Conservation (phyloP, 2,329 filamentous ascomycete species). For the Fusarium verrucosum region DNA sequence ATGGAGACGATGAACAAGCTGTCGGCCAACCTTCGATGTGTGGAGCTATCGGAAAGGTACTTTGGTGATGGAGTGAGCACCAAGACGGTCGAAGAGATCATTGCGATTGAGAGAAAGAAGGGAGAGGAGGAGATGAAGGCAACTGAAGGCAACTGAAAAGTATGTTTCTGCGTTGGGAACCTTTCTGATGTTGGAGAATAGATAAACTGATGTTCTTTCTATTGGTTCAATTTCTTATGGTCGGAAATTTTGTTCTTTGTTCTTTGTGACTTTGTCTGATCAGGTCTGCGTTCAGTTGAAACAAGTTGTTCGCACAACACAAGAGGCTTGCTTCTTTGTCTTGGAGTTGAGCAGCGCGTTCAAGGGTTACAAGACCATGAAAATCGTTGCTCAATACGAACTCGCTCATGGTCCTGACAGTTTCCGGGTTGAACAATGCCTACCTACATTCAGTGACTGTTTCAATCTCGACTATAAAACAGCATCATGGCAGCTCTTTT, state of each 20-base stretch:
- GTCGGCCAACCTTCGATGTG: slow-evolving; percentile 54
- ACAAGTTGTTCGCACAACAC: neutral
- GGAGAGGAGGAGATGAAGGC: slow-evolving; percentile 42
- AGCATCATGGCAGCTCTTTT: neutral
- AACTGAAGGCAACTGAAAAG: slow-evolving; percentile 26
- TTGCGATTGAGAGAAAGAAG: slow-evolving; percentile 42
- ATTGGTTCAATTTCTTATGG: neutral
- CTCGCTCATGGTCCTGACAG: neutral
- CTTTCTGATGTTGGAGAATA: neutral
- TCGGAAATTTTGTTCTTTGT: neutral
- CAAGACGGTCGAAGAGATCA: slow-evolving; percentile 43
- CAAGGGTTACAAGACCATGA: no score
- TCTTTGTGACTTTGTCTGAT: neutral
- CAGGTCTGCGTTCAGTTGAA: fast-evolving
- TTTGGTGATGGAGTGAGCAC: slow-evolving; percentile 41
- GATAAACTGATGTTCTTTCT: neutral
- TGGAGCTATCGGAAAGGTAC: slow-evolving; percentile 42
- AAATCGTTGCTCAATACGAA: neutral
- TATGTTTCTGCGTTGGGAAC: neutral
- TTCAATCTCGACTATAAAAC: neutral
- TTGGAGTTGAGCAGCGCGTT: neutral
- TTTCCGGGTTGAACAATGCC: neutral
- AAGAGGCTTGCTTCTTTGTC: neutral
- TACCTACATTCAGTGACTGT: neutral
- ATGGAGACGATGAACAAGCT: slow-evolving; percentile 97